Base-by-base conservation (phyloP, 2,329 filamentous ascomycete species). In the Elsinoe arachidis region DNA sequence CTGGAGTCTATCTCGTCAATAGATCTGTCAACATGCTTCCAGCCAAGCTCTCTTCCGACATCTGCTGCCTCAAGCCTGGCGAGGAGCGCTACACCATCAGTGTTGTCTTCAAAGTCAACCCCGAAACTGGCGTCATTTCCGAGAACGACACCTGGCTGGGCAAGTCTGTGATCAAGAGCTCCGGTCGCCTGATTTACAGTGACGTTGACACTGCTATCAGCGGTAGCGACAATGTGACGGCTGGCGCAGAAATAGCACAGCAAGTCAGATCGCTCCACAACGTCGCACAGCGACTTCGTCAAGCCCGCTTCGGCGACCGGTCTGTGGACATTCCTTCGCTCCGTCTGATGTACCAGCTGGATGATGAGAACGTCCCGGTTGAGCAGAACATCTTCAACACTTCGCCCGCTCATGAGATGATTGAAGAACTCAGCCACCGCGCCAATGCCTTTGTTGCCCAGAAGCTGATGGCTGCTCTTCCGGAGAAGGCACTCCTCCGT, bases 311-410 rank as follows among this genome's bases (percentile, higher is more conserved):
- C 59, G 69, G 67, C 23, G 86, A 90, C 55, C 86, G 87, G 35
- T 84, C 84, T 43, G 83, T 87, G 62, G 84, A 87, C 11, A 88
- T 96, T 65, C 87, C 91, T 34, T 86, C 92, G 39, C 82, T 99
- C 55, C 87, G 93, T 58, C 80, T 99, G 47, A 78, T 97, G 61
- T 90, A 96, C 73, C 91, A 96, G 74, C 80, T 97, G 39, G 93
- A 99, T 65, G 93, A 99, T 65, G 93, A 99, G 78, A 97, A 97
- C 71, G 90, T 96, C 55, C 93, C 92, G 2, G 91, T 97, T 39
- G 90, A 96, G 75, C 84, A 90, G 70, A 99, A 97, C 75, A 88
- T 99, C 62, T 99, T 97, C 68, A 86, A 96, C 70, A 92, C 89
- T 30, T 90, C 89, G 11, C 79, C 86, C 9, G 89, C 91, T 2